A percentile compares a stretch with the other conserved stretches of the same genome.
These are phyloP conservation scores for Bipolaris zeicola DNA, from an alignment of 2,329 filamentous ascomycete species.

Conservation along the genomic window DNA sequence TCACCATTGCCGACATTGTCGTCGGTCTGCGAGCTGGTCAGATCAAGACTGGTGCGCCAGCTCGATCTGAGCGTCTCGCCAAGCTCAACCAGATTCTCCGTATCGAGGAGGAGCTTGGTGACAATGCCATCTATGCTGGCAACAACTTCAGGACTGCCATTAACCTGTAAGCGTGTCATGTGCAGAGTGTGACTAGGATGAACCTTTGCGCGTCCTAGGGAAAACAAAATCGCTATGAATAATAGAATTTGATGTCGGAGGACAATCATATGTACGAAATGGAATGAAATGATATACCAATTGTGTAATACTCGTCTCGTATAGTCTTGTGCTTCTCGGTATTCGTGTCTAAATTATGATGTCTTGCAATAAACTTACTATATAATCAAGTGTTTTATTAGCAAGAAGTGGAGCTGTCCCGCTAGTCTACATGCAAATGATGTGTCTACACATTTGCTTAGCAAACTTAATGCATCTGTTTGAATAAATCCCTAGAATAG, in stretches of 20 bases:
- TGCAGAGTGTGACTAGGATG: background rate
- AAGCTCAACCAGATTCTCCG: constrained; percentile 99
- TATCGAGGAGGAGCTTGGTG: constrained; percentile 93
- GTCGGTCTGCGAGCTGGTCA: constrained; percentile 95
- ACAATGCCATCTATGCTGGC: constrained; percentile 89
- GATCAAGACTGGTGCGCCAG: constrained; percentile 71
- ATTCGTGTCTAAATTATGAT: background rate
- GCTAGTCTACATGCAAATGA: background rate
- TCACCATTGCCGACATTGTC: constrained; percentile 97
- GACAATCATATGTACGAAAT: constrained; percentile 11
- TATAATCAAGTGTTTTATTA: background rate
- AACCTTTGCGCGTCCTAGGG: background rate
- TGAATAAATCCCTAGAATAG: background rate
- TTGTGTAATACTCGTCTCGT: background rate
- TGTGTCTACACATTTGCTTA: background rate
- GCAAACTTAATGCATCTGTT: background rate
- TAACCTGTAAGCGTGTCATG: constrained; percentile 61
- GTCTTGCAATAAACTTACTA: background rate
- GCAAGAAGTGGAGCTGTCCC: background rate
- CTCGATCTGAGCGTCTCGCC: constrained; percentile 95
- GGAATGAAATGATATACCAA: constrained; percentile 5
- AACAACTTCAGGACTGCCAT: constrained; percentile 89
- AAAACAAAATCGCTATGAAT: constrained; percentile 10
- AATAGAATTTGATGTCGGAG: constrained; percentile 10
- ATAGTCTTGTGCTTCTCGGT: background rate